phyloP scores from a whole-genome alignment of 331 rosid genomes.

The Stylosanthes scabra region DNA sequence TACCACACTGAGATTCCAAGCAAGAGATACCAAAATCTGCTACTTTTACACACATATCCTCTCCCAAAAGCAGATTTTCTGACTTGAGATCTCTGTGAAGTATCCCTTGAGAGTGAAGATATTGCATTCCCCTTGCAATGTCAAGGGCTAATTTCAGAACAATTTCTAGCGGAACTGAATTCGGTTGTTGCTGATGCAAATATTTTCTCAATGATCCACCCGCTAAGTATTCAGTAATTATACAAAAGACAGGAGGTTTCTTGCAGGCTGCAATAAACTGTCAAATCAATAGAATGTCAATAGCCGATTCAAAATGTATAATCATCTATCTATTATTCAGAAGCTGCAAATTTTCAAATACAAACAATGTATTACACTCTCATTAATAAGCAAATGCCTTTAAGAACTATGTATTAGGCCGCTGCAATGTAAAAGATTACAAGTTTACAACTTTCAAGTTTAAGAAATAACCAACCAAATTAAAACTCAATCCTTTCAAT shows the following conservation, averaged over 20 bases:
- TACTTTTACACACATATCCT: conserved; percentile 94
- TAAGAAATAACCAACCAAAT: conserved; percentile 25
- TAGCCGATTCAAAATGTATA: conserved; percentile 1
- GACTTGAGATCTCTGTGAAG: conserved; percentile 99
- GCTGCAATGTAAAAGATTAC: neutral
- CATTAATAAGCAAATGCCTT: neutral
- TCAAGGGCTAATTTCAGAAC: conserved; percentile 82
- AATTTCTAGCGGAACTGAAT: conserved; percentile 69
- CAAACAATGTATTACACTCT: conserved; percentile 23
- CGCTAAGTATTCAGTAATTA: conserved; percentile 87
- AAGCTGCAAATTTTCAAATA: neutral
- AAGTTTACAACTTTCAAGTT: conserved; percentile 12
- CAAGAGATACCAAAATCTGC: conserved; percentile 99
- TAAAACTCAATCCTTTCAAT: neutral
- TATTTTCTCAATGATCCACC: conserved; percentile 90
- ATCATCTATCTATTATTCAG: conserved; percentile 4
- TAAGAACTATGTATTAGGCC: neutral
- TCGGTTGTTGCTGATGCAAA: conserved; percentile 83
- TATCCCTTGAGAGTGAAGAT: conserved; percentile 93
- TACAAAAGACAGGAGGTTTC: conserved; percentile 96
- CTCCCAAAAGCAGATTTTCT: conserved; percentile 84
- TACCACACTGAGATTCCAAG: conserved; percentile 87
- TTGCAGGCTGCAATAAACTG: conserved; percentile 98
- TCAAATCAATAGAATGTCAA: conserved; percentile 38
- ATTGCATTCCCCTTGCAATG: conserved; percentile 83